phyloP scores from a whole-genome alignment of 805 yeast genomes.

The Starmerella bacillaris region DNA sequence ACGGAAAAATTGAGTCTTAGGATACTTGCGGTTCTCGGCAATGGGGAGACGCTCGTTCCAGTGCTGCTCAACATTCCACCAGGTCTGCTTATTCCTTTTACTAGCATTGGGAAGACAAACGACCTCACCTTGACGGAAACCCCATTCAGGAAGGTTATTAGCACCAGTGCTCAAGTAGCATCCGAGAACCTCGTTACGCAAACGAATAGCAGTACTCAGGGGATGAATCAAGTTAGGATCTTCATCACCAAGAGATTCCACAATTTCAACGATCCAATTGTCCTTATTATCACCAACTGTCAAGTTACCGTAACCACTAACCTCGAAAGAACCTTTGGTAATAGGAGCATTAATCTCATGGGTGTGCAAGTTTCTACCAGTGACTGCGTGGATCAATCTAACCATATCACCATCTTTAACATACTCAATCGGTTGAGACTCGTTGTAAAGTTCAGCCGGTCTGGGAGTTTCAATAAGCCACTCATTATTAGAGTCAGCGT shows the following conservation, averaged over 20 bases:
- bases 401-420: slow-evolving; percentile 56
- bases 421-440: slow-evolving; percentile 23
- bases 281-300: slow-evolving; percentile 68
- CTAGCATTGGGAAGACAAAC: slow-evolving; percentile 41
- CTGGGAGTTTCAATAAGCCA: slow-evolving; percentile 53
- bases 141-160: slow-evolving; percentile 86
- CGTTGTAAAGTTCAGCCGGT: slow-evolving; percentile 22
- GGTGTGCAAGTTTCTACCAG: slow-evolving; percentile 63
- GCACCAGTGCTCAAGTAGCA: slow-evolving; percentile 91
- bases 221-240: slow-evolving; percentile 42
- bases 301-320: slow-evolving; percentile 71
- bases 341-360: slow-evolving; percentile 95
- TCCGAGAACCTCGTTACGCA: slow-evolving; percentile 68
- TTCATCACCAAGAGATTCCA: slow-evolving; percentile 32
- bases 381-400: slow-evolving; percentile 63
- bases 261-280: slow-evolving; percentile 82
- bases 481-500: slow-evolving; percentile 42
- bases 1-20: slow-evolving; percentile 38
- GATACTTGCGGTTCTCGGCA: slow-evolving; percentile 26
- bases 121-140: slow-evolving; percentile 90
- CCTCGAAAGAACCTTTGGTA: slow-evolving; percentile 83
- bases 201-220: slow-evolving; percentile 46
- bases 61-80: slow-evolving; percentile 73
- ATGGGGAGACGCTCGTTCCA: slow-evolving; percentile 32
- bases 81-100: slow-evolving; percentile 40